phyloP scores from a whole-genome alignment of 345 rosid genomes.

The Cochlearia excelsa region DNA sequence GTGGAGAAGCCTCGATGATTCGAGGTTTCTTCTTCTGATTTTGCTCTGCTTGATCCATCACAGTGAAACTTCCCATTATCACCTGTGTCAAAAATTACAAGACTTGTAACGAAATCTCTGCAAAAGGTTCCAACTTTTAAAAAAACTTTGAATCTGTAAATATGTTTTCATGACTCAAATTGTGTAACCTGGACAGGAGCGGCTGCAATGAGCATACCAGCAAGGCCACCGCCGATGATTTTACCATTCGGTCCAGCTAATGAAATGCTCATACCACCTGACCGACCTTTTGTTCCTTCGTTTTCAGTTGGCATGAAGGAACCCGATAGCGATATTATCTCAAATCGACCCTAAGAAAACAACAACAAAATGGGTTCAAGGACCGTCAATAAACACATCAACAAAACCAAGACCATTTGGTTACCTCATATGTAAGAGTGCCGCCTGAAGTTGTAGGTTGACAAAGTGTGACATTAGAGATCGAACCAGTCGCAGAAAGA shows the following conservation, averaged over 20 bases:
- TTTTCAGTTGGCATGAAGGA: slow-evolving; percentile 71
- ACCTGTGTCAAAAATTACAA: slow-evolving; percentile 49
- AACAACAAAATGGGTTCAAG: not conserved
- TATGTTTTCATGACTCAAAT: not conserved
- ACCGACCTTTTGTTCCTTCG: slow-evolving; percentile 75
- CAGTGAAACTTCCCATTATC: slow-evolving; percentile 76
- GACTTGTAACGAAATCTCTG: not conserved
- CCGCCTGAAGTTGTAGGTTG: slow-evolving; percentile 88
- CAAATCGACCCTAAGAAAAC: slow-evolving; percentile 75
- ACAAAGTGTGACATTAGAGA: slow-evolving; percentile 91
- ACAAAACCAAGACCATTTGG: not conserved
- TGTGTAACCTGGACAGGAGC: slow-evolving; percentile 80
- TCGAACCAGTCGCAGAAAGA: slow-evolving; percentile 82
- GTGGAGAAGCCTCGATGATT: slow-evolving; percentile 36
- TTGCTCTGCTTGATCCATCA: slow-evolving; percentile 69
- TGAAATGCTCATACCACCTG: slow-evolving; percentile 97
- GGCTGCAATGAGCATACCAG: slow-evolving; percentile 85
- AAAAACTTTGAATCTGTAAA: not conserved
- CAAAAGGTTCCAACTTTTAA: not conserved
- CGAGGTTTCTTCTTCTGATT: slow-evolving; percentile 58
- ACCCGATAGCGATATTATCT: slow-evolving; percentile 88
- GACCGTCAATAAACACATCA: not conserved
- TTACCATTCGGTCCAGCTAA: slow-evolving; percentile 91
- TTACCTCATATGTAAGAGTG: slow-evolving; percentile 91
- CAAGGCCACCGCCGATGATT: slow-evolving; percentile 90